Conservation (phyloP, 495 filamentous ascomycete species). For the Cudoniella acicularis region DNA sequence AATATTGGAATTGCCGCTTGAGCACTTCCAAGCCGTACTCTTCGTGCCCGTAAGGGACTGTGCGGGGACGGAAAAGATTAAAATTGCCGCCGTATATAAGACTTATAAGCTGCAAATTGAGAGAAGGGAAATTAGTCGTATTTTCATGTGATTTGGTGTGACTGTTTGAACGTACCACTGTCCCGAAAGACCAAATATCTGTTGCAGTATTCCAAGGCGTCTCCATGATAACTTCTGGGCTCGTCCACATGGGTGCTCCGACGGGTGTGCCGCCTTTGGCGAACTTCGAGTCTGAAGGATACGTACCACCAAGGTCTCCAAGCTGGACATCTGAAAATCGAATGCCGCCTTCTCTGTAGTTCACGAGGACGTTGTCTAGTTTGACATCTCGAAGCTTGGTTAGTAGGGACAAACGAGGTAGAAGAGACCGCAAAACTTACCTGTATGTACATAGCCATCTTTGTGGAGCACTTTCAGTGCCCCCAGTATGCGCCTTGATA, state of each 20-base stretch:
- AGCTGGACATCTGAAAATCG: slow-evolving; percentile 38
- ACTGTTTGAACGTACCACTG: slow-evolving; percentile 28
- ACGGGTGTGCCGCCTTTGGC: slow-evolving; percentile 36
- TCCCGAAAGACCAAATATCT: slow-evolving; percentile 46
- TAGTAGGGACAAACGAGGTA: not conserved
- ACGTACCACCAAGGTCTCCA: slow-evolving; percentile 35
- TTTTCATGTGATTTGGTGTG: no score
- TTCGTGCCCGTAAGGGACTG: slow-evolving; percentile 30
- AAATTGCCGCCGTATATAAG: slow-evolving; percentile 37
- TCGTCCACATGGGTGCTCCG: slow-evolving; percentile 34
- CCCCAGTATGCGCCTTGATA: slow-evolving; percentile 33
- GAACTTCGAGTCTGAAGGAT: not conserved
- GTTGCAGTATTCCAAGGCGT: slow-evolving; percentile 35
- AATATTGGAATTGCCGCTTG: slow-evolving; percentile 35
- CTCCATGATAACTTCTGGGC: slow-evolving; percentile 35
- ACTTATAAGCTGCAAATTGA: slow-evolving; percentile 33
- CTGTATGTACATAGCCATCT: slow-evolving; percentile 37
- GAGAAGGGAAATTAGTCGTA: slow-evolving; percentile 4
- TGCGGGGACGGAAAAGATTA: no score
- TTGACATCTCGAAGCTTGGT: slow-evolving; percentile 25
- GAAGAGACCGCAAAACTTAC: slow-evolving; percentile 13
- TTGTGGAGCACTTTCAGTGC: slow-evolving; percentile 36
- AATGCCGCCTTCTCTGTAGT: slow-evolving; percentile 26
- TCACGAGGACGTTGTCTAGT: slow-evolving; percentile 38
- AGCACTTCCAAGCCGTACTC: slow-evolving; percentile 40